Evolutionary conservation across 352 stramenopile genomes (phyloP).

Genomic region (Pythium aristosporum): DNA sequence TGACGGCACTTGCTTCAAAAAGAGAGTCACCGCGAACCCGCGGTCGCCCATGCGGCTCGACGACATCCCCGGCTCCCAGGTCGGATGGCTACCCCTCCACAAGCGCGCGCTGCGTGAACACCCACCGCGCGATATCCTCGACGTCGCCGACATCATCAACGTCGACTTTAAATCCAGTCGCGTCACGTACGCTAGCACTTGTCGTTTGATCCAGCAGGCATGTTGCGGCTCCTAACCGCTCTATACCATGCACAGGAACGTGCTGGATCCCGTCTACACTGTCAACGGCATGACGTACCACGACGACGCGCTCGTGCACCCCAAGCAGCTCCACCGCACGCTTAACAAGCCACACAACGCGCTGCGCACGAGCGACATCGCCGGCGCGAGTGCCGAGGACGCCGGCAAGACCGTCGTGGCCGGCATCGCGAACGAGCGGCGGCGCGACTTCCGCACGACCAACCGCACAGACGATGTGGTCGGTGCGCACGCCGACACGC

Average conservation of each 20-base stretch:
- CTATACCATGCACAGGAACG: conserved; percentile 37
- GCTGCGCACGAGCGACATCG: conserved; percentile 63
- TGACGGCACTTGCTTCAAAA: conserved; percentile 53
- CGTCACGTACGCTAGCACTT: conserved; percentile 46
- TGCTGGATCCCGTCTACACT: conserved; percentile 73
- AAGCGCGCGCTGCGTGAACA: conserved; percentile 50
- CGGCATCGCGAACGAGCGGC: conserved; percentile 56
- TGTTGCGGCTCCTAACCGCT: background rate
- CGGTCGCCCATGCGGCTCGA: conserved; percentile 51
- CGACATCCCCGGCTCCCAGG: conserved; percentile 53
- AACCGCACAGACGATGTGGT: conserved; percentile 67
- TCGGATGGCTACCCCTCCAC: conserved; percentile 53
- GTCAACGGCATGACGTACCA: conserved; percentile 60
- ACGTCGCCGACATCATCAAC: conserved; percentile 69
- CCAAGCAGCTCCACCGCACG: conserved; percentile 43
- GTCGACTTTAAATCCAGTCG: conserved; percentile 69
- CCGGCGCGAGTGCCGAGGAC: conserved; percentile 52
- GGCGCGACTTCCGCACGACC: conserved; percentile 52
- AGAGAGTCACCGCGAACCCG: conserved; percentile 42
- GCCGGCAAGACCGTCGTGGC: conserved; percentile 53
- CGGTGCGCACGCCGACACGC: conserved; percentile 60
- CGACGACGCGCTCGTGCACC: conserved; percentile 52
- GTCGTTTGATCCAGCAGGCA: background rate
- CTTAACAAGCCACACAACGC: conserved; percentile 53
- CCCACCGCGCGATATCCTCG: conserved; percentile 59